Percentiles rank a stretch among this genome's conserved stretches.
These are phyloP conservation scores for Starmerella vitae DNA, from an alignment of 805 yeast genomes.

Conservation along the genomic window DNA sequence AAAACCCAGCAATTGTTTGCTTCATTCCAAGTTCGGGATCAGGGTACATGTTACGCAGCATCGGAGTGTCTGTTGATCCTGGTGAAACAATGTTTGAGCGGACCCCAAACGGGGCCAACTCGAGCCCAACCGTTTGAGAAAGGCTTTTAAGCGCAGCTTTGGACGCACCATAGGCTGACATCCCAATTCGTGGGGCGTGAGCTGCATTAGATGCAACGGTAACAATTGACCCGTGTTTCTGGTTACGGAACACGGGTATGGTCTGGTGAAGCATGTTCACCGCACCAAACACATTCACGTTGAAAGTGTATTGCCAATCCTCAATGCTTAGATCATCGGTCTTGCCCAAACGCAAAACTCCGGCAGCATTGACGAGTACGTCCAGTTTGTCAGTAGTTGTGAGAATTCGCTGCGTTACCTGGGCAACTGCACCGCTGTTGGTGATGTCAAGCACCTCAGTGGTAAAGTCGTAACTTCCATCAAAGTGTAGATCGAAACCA, in stretches of 20 bases:
- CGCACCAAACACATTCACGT: constrained; percentile 13
- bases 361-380: constrained; percentile 14
- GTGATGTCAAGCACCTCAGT: constrained; percentile 6
- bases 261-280: constrained; percentile 8
- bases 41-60: constrained; percentile 12
- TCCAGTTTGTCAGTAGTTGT: not conserved
- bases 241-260: constrained; percentile 5
- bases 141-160: constrained; percentile 12
- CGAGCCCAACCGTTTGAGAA: constrained; percentile 10
- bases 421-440: not conserved
- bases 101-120: constrained; percentile 12
- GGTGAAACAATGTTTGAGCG: constrained; percentile 14
- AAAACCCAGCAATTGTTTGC: constrained; percentile 7
- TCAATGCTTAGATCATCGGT: constrained; percentile 6
- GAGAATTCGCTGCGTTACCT: not conserved
- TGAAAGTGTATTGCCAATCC: constrained; percentile 9
- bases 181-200: constrained; percentile 14
- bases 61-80: constrained; percentile 13
- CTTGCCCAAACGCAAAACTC: constrained; percentile 5
- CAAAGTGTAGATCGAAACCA: constrained; percentile 10
- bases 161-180: constrained; percentile 17
- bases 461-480: constrained; percentile 1
- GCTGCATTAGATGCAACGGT: constrained; percentile 13
- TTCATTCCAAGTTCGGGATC: constrained; percentile 1
- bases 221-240: constrained; percentile 9